Evolutionary conservation across 768 basidiomycete genomes (phyloP), one percentile per base, ranked within the genome.

Genomic region (Trametes meyenii): DNA sequence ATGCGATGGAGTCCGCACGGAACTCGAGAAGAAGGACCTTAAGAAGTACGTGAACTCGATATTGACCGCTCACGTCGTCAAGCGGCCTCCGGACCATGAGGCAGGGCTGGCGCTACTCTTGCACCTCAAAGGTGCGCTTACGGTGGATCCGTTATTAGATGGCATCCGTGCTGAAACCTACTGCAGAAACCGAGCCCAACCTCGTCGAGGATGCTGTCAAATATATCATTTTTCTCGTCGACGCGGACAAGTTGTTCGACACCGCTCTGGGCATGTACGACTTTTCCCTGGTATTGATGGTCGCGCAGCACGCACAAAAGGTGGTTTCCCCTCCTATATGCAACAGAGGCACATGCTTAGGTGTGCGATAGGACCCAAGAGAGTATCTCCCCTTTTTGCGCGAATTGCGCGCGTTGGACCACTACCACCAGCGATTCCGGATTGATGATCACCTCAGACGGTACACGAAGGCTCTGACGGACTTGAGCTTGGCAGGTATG

Each of bases 221-320:
- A 71, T 99, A 98, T 70, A 89, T 98, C 72, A 98, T 98, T 73
- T 99, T 98, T 81, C 84, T 99, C 35, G 93, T 94, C 19, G 94
- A 98, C 66, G 94, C 94, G 0, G 86, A 98, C 68, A 81, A 81
- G 46, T 81, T 99, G 4, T 98, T 96, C 76, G 88, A 98, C 72
- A 90, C 92, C 12, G 97, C 97, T 1, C 82, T 99, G 35, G 97
- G 97, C 19, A 98, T 98, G 95, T 99, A 99, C 70, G 95, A 99
- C 74, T 98, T 98, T 77, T 88, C 92, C 29, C 79, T 99, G 17
- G 96, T 98, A 7, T 78, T 98, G 23, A 89, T 98, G 88, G 85
- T 99, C 43, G 96, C 97, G 0, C 97, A 98, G 71, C 90, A 97
- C 69, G 91, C 96, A 49, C 96, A 98, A 72, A 97, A 96, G 84